These are phyloP conservation scores for Dioscorea cayenensis DNA, from an alignment of 116 monocot genomes.

Conservation along the genomic window DNA sequence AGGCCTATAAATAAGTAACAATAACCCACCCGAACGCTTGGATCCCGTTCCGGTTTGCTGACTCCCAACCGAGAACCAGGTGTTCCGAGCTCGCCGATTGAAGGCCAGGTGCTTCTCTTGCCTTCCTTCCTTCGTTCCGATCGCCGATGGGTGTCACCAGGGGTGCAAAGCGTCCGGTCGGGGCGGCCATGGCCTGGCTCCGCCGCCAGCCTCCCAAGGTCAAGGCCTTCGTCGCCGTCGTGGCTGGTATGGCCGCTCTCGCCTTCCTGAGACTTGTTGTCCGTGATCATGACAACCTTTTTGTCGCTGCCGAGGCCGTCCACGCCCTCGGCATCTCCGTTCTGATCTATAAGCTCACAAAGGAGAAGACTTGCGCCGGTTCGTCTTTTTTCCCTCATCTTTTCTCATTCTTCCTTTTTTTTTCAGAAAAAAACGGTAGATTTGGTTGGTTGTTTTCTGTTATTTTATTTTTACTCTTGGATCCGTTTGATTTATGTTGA, in stretches of 20 bases:
- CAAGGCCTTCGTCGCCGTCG: slow-evolving; percentile 35
- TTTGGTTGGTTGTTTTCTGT: background rate
- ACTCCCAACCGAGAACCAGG: too few relatives aligned
- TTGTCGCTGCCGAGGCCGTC: slow-evolving; percentile 31
- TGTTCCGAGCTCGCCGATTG: too few relatives aligned
- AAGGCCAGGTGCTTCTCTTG: background rate
- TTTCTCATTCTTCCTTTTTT: background rate
- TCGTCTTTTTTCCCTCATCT: background rate
- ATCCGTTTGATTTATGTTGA: background rate
- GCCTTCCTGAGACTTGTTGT: slow-evolving; percentile 35
- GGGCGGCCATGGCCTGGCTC: slow-evolving; percentile 21
- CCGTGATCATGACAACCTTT: slow-evolving; percentile 44
- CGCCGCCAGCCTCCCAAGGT: slow-evolving; percentile 37
- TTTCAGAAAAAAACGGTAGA: background rate
- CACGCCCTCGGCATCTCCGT: slow-evolving; percentile 64
- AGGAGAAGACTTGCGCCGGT: slow-evolving; percentile 64
- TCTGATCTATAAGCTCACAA: slow-evolving; percentile 69
- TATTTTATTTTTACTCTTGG: background rate
- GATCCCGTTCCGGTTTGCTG: too few relatives aligned
- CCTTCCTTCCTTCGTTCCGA: background rate
- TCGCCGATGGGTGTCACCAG: background rate
- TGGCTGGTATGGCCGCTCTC: slow-evolving; percentile 34
- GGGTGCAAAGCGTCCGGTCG: background rate
- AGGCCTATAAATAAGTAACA: too few relatives aligned
- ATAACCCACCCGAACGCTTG: too few relatives aligned